Conservation (phyloP, 768 basidiomycete genomes). For the Ramaria sp. region DNA sequence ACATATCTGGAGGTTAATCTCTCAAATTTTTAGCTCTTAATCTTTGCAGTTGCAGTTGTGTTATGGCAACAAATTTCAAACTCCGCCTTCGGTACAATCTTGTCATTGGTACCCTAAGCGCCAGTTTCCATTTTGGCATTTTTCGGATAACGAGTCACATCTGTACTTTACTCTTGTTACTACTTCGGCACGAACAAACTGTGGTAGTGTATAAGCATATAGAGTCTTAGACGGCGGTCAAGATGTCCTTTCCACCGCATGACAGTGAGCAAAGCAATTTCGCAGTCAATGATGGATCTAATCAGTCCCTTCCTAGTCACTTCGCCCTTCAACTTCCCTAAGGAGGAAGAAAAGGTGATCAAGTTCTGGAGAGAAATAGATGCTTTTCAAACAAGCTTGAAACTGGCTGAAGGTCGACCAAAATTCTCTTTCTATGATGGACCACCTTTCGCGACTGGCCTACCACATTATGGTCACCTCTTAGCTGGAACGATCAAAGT, state of each 20-base stretch:
- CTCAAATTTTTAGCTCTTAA: too few species aligned
- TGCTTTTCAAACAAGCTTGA: constrained; percentile 90
- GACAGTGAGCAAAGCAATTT: constrained; percentile 46
- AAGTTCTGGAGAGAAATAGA: constrained; percentile 93
- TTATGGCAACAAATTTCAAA: too few species aligned
- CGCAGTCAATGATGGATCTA: constrained; percentile 4
- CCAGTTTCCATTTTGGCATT: too few species aligned
- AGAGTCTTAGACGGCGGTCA: too few species aligned
- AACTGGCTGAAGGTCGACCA: constrained; percentile 83
- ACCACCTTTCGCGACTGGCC: constrained; percentile 92
- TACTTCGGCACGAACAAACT: too few species aligned
- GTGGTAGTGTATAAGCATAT: too few species aligned
- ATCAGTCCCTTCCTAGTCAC: constrained; percentile 41
- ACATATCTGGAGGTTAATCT: too few species aligned
- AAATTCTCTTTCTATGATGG: constrained; percentile 96
- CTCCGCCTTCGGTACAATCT: too few species aligned
- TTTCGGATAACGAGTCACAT: too few species aligned
- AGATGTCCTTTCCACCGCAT: constrained; percentile 61
- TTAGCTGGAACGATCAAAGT: constrained; percentile 92
- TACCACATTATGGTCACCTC: constrained; percentile 93
- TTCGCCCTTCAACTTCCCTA: constrained; percentile 69
- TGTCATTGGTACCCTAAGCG: too few species aligned
- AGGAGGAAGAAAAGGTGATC: constrained; percentile 85
- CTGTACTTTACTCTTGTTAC: too few species aligned
- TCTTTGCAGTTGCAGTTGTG: too few species aligned